phyloP scores from a whole-genome alignment of 164 flowering plant species.

The Sextonia rubra region DNA sequence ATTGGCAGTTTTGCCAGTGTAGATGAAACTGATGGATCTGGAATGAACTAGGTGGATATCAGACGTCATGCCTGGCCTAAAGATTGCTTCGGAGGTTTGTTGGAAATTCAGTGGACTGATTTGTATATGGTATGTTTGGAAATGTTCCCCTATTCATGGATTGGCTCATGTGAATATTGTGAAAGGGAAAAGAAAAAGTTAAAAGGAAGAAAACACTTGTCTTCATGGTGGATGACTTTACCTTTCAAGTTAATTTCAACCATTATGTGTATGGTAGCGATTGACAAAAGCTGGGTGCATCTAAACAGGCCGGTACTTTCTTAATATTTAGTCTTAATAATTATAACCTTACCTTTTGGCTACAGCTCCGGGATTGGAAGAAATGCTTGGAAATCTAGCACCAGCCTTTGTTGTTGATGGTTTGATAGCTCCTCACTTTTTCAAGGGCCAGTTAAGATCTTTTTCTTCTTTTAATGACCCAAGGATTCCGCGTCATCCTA shows the following conservation, averaged over 20 bases:
- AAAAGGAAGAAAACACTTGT: too few relatives aligned
- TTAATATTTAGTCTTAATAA: background rate
- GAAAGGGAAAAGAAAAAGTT: too few relatives aligned
- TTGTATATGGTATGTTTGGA: background rate
- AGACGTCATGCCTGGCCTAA: slow-evolving; percentile 25
- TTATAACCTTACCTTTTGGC: slow-evolving; percentile 38
- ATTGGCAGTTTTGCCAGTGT: slow-evolving; percentile 76
- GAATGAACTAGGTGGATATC: slow-evolving; percentile 93
- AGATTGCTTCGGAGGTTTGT: slow-evolving; percentile 27
- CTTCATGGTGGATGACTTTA: too few relatives aligned
- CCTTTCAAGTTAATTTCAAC: too few relatives aligned
- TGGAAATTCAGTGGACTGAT: background rate
- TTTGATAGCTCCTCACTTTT: slow-evolving; percentile 59
- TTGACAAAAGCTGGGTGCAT: background rate
- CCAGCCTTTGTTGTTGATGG: slow-evolving; percentile 93
- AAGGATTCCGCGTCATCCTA: too few relatives aligned
- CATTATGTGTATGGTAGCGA: too few relatives aligned
- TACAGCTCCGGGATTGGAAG: slow-evolving; percentile 82
- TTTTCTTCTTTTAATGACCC: too few relatives aligned
- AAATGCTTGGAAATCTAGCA: slow-evolving; percentile 85
- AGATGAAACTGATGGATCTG: slow-evolving; percentile 91
- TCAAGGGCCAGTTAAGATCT: slow-evolving; percentile 36
- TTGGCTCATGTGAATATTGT: background rate
- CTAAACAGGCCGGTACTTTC: background rate
- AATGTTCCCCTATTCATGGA: background rate